Evolutionary conservation across 1,284 basidiomycete species (phyloP).

Genomic region (Schizophyllum commune): DNA sequence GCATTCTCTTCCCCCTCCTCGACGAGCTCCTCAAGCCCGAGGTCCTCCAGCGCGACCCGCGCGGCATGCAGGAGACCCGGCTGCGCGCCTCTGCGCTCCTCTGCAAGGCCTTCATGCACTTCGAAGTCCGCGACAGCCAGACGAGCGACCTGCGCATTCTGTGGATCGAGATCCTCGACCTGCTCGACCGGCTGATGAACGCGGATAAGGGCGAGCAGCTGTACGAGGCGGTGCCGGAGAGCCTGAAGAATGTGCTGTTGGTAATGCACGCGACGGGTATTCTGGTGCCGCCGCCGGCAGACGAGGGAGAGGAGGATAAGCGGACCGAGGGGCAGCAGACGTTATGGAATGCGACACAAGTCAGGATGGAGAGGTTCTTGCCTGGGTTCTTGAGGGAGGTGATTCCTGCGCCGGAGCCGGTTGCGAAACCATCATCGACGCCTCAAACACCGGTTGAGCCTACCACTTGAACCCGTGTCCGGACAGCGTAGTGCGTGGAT

Average conservation of each 20-base stretch:
- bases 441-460: background rate
- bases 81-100: conserved; percentile 81
- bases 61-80: conserved; percentile 86
- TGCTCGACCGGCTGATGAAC: conserved; percentile 86
- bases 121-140: conserved; percentile 70
- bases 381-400: conserved; percentile 81
- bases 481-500: background rate
- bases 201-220: conserved; percentile 79
- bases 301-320: conserved; percentile 30
- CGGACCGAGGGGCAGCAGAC: conserved; percentile 64
- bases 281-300: conserved; percentile 52
- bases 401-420: conserved; percentile 29
- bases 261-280: conserved; percentile 91
- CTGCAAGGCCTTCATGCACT: conserved; percentile 94
- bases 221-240: conserved; percentile 92
- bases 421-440: background rate
- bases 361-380: conserved; percentile 81
- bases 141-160: conserved; percentile 67
- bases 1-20: conserved; percentile 86
- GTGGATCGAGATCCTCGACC: conserved; percentile 90
- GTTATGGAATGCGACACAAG: conserved; percentile 79
- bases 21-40: conserved; percentile 89
- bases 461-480: background rate
- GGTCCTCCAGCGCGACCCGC: conserved; percentile 71
- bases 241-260: conserved; percentile 92